phyloP scores from a whole-genome alignment of 1,284 basidiomycete species.

The Tylopilus sp. region DNA sequence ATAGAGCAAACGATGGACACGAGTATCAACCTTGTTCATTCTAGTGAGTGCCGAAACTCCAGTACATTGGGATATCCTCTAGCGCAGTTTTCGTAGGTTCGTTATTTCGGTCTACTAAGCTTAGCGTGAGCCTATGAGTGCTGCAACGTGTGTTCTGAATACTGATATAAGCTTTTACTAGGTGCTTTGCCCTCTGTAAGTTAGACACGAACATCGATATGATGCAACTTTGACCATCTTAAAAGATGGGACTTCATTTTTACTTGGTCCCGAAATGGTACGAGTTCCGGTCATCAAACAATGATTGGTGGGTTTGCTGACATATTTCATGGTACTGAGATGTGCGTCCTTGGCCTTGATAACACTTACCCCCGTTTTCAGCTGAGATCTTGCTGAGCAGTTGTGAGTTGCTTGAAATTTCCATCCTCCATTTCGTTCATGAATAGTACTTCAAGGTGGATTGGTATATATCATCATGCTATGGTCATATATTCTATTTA shows the following conservation, averaged over 20 bases:
- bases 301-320: neutral
- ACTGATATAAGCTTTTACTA: neutral
- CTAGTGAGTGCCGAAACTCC: slow-evolving; percentile 3
- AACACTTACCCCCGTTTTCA: neutral
- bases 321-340: neutral
- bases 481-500: slow-evolving; percentile 17
- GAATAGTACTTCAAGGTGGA: slow-evolving; percentile 4
- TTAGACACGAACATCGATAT: neutral
- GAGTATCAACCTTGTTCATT: slow-evolving; percentile 14
- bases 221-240: neutral
- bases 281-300: neutral
- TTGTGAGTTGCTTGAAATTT: slow-evolving; percentile 8
- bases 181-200: neutral
- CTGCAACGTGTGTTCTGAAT: too few relatives aligned
- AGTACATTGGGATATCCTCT: neutral
- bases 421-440: neutral
- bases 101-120: neutral
- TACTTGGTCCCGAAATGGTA: neutral
- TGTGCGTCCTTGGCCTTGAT: neutral
- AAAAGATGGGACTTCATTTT: slow-evolving; percentile 5
- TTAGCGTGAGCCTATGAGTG: neutral
- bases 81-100: neutral
- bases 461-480: neutral
- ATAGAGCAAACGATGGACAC: slow-evolving; percentile 19
- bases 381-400: slow-evolving; percentile 1